phyloP scores from a whole-genome alignment of 2,329 filamentous ascomycete genomes.

The Stachybotrys chlorohalonatus region DNA sequence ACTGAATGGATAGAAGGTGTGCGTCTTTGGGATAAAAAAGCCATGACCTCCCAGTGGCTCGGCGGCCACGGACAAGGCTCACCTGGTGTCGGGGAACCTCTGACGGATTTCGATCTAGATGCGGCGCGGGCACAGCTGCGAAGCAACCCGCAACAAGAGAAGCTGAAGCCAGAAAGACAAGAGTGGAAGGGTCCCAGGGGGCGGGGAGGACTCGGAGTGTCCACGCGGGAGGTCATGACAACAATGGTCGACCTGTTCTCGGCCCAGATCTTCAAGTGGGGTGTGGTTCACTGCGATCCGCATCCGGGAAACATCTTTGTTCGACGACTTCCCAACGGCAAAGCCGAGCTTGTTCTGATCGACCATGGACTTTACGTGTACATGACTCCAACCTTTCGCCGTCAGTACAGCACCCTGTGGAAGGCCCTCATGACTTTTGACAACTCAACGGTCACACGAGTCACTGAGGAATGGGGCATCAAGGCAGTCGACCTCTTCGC shows the following conservation, averaged over 20 bases:
- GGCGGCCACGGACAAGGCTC: conserved; percentile 70
- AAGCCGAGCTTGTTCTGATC: conserved; percentile 85
- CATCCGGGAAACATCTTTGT: conserved; percentile 98
- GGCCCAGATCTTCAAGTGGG: conserved; percentile 98
- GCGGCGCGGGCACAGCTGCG: conserved; percentile 35
- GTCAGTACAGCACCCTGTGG: conserved; percentile 87
- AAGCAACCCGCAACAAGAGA: conserved; percentile 44
- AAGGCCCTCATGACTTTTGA: conserved; percentile 90
- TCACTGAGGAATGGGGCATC: conserved; percentile 79
- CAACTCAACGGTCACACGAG: conserved; percentile 64
- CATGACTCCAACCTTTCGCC: conserved; percentile 74
- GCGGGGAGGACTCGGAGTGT: conserved; percentile 75
- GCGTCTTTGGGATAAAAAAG: conserved; percentile 82
- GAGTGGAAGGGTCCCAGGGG: conserved; percentile 66
- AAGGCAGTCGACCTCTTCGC: conserved; percentile 86
- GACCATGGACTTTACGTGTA: conserved; percentile 95
- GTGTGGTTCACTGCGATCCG: conserved; percentile 89
- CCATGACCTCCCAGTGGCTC: conserved; percentile 68
- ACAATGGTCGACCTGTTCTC: conserved; percentile 95
- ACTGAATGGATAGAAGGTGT: conserved; percentile 98
- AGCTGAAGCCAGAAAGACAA: conserved; percentile 71
- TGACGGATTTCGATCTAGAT: conserved; percentile 42
- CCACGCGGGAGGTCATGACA: conserved; percentile 81
- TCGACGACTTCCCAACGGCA: conserved; percentile 71
- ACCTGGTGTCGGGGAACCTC: conserved; percentile 61